phyloP scores from a whole-genome alignment of 139 green algal genomes.

The Chlorella vulgaris region DNA sequence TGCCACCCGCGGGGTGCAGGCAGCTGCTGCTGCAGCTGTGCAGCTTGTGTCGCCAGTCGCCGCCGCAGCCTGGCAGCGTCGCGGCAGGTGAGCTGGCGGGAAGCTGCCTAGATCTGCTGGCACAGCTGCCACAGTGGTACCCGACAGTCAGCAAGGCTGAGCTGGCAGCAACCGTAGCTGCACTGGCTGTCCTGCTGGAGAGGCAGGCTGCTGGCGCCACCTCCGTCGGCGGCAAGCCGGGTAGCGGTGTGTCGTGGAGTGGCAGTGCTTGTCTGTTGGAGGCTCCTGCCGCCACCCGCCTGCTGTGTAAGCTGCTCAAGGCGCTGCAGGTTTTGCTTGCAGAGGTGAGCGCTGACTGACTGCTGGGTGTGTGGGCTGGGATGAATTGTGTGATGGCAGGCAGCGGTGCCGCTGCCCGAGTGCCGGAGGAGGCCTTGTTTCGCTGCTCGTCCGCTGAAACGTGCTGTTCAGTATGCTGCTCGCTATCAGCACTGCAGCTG shows the following conservation, averaged over 20 bases:
- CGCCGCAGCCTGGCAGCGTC: background rate
- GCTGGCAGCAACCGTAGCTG: constrained; percentile 1
- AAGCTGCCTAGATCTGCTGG: constrained; percentile 15
- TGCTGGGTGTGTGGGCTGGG: too few species aligned
- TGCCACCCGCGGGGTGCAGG: background rate
- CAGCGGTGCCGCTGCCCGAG: too few species aligned
- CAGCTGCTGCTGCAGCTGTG: constrained; percentile 21
- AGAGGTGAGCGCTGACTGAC: constrained; percentile 6
- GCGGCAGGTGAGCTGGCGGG: constrained; percentile 1
- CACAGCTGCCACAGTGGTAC: constrained; percentile 24
- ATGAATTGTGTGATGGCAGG: too few species aligned
- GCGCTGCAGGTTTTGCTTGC: constrained; percentile 29
- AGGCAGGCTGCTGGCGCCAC: background rate
- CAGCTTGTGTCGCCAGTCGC: background rate
- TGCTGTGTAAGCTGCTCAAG: constrained; percentile 26
- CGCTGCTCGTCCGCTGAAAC: background rate
- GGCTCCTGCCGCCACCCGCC: background rate
- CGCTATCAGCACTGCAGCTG: background rate
- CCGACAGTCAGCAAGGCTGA: background rate
- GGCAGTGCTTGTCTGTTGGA: background rate
- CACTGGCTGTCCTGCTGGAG: background rate
- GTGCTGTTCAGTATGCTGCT: too few species aligned
- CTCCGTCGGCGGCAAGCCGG: background rate
- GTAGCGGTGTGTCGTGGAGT: background rate
- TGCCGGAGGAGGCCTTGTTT: background rate